Evolutionary conservation across 2,329 filamentous ascomycete species (phyloP), one percentile per base, ranked within the genome.

Genomic region (Colletotrichum ledebouriae): DNA sequence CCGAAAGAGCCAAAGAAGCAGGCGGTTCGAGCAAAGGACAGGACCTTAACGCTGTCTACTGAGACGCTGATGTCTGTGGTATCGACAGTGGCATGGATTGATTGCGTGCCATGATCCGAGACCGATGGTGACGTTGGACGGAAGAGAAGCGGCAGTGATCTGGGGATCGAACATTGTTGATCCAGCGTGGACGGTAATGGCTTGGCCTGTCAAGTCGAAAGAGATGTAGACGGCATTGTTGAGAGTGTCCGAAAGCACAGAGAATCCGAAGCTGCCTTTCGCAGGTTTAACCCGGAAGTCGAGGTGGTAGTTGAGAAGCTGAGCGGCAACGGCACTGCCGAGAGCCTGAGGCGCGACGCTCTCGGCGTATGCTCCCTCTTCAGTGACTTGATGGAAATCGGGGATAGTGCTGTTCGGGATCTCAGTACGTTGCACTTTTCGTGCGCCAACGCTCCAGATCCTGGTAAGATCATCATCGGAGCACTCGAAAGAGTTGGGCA

Each of bases 371-470:
- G 74, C 63, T 1, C 77, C 77, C 34, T 78, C 73, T 1, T 71
- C 41, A 2, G 73, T 72, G 17, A 78, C 69, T 20, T 74, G 41
- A 55, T 73, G 71, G 57, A 78, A 78, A 7, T 73, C 67, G 0
- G 77, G 75, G 20, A 75, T 70, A 13, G 71, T 72, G 15, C 72
- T 59, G 6, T 70, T 72, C 25, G 73, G 71, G 12, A 78, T 76
- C 59, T 77, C 75, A 25, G 74, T 78, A 22, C 73, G 55, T 59
- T 79, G 76, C 6, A 77, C 63, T 0, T 77, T 79, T 37, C 76
- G 71, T 6, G 77, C 77, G 4, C 77, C 77, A 6, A 70, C 69
- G 2, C 50, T 59, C 77, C 76, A 78, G 52, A 78, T 78, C 9
- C 67, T 61, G 15, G 72, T 77, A 22, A 77, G 63, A 6, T 70